Evolutionary conservation across 2,329 filamentous ascomycete species (phyloP).

Genomic region (Colletotrichum chrysophilum): DNA sequence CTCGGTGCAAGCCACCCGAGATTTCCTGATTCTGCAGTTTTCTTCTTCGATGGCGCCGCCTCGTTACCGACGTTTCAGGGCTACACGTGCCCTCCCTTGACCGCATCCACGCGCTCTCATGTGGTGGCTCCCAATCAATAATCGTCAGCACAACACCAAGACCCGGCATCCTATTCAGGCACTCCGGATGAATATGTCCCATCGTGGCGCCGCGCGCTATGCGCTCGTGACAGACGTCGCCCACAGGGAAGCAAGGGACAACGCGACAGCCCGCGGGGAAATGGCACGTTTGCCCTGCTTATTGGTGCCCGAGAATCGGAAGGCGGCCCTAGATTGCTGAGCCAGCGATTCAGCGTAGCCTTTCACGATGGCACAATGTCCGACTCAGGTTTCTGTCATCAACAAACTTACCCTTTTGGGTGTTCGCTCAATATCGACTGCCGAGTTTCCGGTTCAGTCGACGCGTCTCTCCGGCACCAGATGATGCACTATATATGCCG

Average conservation of each 20-base stretch:
- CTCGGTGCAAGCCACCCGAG: conserved; percentile 14
- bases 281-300: not conserved
- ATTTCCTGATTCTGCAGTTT: conserved; percentile 17
- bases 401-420: not conserved
- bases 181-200: conserved; percentile 14
- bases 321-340: not conserved
- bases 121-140: not conserved
- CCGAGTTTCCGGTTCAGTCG: not conserved
- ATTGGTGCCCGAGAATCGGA: not conserved
- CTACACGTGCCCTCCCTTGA: not conserved
- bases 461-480: not conserved
- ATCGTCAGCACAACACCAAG: not conserved
- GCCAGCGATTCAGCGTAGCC: not conserved
- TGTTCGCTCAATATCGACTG: not conserved
- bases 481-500: conserved; percentile 12
- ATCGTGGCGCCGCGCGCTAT: not conserved
- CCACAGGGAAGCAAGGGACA: not conserved
- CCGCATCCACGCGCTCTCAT: not conserved
- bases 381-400: not conserved
- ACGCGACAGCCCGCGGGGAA: not conserved
- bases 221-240: conserved; percentile 3
- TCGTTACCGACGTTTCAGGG: not conserved
- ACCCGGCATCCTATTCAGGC: conserved; percentile 9
- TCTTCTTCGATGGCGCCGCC: not conserved
- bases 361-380: not conserved